phyloP scores from a whole-genome alignment of 2,329 filamentous ascomycete genomes.

The Aspergillus latus region DNA sequence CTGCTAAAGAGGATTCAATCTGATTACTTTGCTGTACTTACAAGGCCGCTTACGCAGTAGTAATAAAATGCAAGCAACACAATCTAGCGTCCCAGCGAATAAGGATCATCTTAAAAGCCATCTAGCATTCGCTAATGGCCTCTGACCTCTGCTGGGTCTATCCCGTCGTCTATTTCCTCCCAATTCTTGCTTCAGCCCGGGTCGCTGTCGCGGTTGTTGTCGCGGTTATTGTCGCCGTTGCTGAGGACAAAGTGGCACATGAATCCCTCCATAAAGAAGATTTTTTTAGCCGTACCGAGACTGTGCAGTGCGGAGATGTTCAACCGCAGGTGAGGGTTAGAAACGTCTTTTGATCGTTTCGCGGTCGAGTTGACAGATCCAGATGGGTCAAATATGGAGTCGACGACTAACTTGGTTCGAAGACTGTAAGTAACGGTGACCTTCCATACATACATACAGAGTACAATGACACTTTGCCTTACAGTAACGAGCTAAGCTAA shows the following conservation, averaged over 20 bases:
- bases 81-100: background rate
- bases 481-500: constrained; percentile 10
- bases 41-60: background rate
- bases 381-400: background rate
- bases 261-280: background rate
- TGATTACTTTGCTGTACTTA: background rate
- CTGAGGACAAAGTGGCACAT: background rate
- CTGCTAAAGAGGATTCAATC: background rate
- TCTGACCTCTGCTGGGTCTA: background rate
- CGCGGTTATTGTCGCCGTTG: background rate
- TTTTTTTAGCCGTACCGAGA: constrained; percentile 1
- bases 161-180: background rate
- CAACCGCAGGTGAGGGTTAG: background rate
- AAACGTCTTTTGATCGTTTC: background rate
- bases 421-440: constrained; percentile 1
- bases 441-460: background rate
- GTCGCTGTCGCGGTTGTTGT: too few species aligned
- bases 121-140: background rate
- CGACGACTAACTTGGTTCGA: background rate
- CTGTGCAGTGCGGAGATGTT: background rate
- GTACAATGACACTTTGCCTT: background rate
- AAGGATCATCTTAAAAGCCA: background rate
- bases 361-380: background rate
- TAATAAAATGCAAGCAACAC: background rate
- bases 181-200: background rate